phyloP scores from a whole-genome alignment of 495 filamentous ascomycete species.

The Penicillium fimorum region DNA sequence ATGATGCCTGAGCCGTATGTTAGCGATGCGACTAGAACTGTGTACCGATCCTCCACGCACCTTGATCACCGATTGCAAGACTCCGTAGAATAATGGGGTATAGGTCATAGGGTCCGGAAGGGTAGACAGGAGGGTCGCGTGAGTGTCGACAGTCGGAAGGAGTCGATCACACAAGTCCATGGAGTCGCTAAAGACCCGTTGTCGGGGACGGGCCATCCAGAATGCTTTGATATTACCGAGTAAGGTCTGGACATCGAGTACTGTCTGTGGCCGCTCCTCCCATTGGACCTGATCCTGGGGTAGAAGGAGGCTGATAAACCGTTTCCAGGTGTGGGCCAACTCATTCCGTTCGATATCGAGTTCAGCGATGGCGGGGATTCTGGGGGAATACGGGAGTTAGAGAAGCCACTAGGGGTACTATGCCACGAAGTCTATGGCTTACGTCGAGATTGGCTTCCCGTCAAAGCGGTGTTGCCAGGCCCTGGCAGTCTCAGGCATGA shows the following conservation, averaged over 20 bases:
- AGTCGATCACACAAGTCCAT: slow-evolving; percentile 39
- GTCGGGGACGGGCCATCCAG: slow-evolving; percentile 33
- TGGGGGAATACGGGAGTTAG: slow-evolving; percentile 7
- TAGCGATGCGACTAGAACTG: background rate
- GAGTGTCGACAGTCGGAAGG: slow-evolving; percentile 37
- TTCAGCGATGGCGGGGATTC: slow-evolving; percentile 35
- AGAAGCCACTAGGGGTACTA: background rate
- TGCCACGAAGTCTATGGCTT: slow-evolving; percentile 12
- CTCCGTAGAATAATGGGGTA: slow-evolving; percentile 45
- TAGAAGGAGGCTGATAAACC: slow-evolving; percentile 38
- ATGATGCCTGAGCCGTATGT: slow-evolving; percentile 37
- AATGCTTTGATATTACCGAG: slow-evolving; percentile 31
- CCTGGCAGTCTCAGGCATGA: slow-evolving; percentile 20
- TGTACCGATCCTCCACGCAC: slow-evolving; percentile 22
- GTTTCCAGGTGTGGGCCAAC: slow-evolving; percentile 43
- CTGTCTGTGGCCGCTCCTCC: slow-evolving; percentile 34
- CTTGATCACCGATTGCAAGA: slow-evolving; percentile 47
- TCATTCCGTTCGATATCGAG: slow-evolving; percentile 50
- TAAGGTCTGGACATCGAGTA: slow-evolving; percentile 33
- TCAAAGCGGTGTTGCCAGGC: slow-evolving; percentile 27
- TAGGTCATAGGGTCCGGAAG: slow-evolving; percentile 39
- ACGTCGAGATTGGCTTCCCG: slow-evolving; percentile 29
- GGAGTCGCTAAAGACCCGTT: slow-evolving; percentile 30
- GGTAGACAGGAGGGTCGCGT: slow-evolving; percentile 34
- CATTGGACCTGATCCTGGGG: slow-evolving; percentile 34